A percentile compares a stretch with the other conserved stretches of the same genome.
phyloP scores from a whole-genome alignment of 2,329 filamentous ascomycete species.

The Talaromyces sp. region DNA sequence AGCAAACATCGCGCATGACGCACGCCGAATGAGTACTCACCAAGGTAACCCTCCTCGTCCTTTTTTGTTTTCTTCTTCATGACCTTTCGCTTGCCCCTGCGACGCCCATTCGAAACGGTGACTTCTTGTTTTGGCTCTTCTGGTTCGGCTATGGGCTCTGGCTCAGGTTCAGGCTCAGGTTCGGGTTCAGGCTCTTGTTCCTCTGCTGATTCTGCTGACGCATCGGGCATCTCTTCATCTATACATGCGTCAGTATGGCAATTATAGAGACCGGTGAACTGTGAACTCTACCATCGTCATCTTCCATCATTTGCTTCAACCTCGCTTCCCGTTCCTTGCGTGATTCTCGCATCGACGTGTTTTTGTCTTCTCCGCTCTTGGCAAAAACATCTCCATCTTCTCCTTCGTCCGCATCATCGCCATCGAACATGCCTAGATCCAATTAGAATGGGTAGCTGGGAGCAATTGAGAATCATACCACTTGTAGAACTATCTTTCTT shows the following conservation, averaged over 20 bases:
- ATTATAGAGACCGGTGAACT: conserved; percentile 15
- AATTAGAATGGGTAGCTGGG: conserved; percentile 19
- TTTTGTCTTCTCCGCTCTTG: conserved; percentile 29
- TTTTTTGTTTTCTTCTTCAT: conserved; percentile 84
- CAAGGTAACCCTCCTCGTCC: conserved; percentile 85
- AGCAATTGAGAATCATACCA: conserved; percentile 29
- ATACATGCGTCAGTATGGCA: conserved; percentile 23
- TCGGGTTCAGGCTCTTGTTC: conserved; percentile 21
- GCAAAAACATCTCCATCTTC: conserved; percentile 49
- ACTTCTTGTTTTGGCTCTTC: conserved; percentile 45
- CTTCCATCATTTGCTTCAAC: conserved; percentile 71
- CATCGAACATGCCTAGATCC: conserved; percentile 43
- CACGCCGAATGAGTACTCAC: conserved; percentile 46
- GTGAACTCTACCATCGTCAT: conserved; percentile 42
- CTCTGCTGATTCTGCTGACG: conserved; percentile 25
- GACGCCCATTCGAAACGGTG: conserved; percentile 57
- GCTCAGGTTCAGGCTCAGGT: conserved; percentile 27
- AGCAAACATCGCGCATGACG: conserved; percentile 6
- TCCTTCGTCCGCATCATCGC: conserved; percentile 54
- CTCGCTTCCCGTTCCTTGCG: conserved; percentile 62
- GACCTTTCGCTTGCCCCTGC: conserved; percentile 70
- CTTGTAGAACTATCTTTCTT: conserved; percentile 43
- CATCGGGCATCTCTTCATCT: conserved; percentile 57
- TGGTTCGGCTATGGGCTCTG: conserved; percentile 45
- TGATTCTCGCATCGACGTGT: conserved; percentile 37